These are phyloP conservation scores for Leishmania tropica DNA, from an alignment of 208 protist genomes.

Conservation along the genomic window DNA sequence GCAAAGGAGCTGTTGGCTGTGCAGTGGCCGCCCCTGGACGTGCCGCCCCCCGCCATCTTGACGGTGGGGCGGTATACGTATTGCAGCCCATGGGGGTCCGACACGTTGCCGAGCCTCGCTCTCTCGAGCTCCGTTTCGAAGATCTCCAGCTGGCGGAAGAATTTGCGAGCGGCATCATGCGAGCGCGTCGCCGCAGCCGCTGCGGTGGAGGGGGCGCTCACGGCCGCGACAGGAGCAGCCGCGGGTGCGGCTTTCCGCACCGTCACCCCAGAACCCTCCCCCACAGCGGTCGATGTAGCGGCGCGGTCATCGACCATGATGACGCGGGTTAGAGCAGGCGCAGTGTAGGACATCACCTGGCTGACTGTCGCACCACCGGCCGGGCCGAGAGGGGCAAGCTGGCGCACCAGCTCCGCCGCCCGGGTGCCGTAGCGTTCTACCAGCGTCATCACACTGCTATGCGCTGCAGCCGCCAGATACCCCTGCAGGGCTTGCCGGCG, in stretches of 20 bases:
- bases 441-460: constrained; percentile 8
- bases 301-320: constrained; percentile 6
- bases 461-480: constrained; percentile 1
- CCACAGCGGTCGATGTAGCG: neutral
- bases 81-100: constrained; percentile 6
- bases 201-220: neutral
- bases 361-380: constrained; percentile 22
- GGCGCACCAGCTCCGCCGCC: constrained; percentile 24
- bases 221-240: neutral
- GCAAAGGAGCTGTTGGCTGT: constrained; percentile 19
- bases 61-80: constrained; percentile 31
- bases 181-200: constrained; percentile 5
- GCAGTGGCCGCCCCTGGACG: neutral
- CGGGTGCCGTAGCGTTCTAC: constrained; percentile 20
- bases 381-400: constrained; percentile 30
- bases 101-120: constrained; percentile 2
- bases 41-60: constrained; percentile 9
- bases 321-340: constrained; percentile 23
- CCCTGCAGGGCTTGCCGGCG: neutral
- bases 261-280: neutral
- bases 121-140: constrained; percentile 26
- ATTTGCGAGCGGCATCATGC: constrained; percentile 9
- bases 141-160: constrained; percentile 28
- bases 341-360: constrained; percentile 19
- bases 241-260: neutral